These are phyloP conservation scores for Metschnikowia henanensis DNA, from an alignment of 805 yeast genomes.

Conservation along the genomic window DNA sequence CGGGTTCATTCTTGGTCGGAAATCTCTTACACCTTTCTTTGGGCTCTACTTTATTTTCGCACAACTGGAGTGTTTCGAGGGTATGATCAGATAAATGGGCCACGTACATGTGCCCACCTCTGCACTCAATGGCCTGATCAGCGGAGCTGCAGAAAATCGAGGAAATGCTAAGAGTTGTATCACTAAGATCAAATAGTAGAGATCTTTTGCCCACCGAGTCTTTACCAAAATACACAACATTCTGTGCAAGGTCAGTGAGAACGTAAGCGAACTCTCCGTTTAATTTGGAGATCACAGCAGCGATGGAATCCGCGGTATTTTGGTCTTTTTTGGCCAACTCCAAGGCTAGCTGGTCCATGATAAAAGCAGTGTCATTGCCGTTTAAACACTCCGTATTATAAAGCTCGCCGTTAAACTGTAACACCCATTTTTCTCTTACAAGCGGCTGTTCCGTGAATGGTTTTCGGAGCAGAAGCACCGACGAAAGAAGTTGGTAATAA, in stretches of 20 bases:
- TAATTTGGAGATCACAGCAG: constrained; percentile 44
- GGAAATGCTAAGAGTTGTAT: constrained; percentile 41
- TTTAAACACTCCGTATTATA: constrained; percentile 57
- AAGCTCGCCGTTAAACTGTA: constrained; percentile 92
- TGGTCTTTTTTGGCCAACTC: not conserved
- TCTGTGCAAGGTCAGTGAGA: constrained; percentile 43
- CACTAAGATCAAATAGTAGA: constrained; percentile 44
- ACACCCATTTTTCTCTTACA: constrained; percentile 23
- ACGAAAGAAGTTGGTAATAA: constrained; percentile 49
- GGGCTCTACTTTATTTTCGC: not conserved
- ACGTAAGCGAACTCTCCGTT: constrained; percentile 85
- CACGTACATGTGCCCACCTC: constrained; percentile 48
- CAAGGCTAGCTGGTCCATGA: constrained; percentile 38
- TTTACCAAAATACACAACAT: constrained; percentile 70
- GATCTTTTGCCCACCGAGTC: constrained; percentile 84
- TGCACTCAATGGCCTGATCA: constrained; percentile 50
- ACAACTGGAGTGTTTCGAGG: not conserved
- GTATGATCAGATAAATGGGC: constrained; percentile 30
- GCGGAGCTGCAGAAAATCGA: constrained; percentile 22
- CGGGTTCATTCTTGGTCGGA: too few relatives aligned
- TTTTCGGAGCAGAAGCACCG: constrained; percentile 76
- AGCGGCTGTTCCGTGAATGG: constrained; percentile 83
- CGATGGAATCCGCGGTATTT: constrained; percentile 13
- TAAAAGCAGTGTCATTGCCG: constrained; percentile 63
- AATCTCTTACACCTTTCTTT: too few relatives aligned